A percentile compares a stretch with the other conserved stretches of the same genome.
Conservation (phyloP, 1,139 yeast species). For the Candida freyschussii region DNA sequence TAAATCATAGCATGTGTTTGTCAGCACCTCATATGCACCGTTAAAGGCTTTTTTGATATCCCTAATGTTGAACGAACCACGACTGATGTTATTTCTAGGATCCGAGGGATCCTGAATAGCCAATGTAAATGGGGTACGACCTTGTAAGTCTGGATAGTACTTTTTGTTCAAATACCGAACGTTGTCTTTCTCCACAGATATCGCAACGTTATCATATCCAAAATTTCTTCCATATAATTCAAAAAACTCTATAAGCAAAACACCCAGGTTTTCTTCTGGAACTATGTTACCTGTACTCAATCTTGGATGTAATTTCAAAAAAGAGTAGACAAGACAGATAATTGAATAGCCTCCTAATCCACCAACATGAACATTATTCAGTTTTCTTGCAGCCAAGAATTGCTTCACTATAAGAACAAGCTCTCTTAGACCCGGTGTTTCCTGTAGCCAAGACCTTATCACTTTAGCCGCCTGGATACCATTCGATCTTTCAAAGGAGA, state of each 20-base stretch:
- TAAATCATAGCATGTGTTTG: constrained; percentile 62
- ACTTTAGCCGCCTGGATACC: constrained; percentile 83
- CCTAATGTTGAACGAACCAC: constrained; percentile 79
- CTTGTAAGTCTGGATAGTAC: constrained; percentile 48
- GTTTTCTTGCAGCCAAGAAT: constrained; percentile 69
- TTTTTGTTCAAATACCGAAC: constrained; percentile 57
- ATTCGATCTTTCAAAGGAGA: constrained; percentile 84
- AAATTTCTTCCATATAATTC: constrained; percentile 93
- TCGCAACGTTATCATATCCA: constrained; percentile 75
- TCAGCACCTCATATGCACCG: constrained; percentile 82
- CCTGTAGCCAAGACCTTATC: constrained; percentile 68
- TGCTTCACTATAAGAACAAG: constrained; percentile 83
- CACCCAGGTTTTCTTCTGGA: constrained; percentile 77
- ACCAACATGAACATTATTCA: constrained; percentile 93
- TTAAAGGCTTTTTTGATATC: constrained; percentile 84
- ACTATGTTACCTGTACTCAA: constrained; percentile 61
- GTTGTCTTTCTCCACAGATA: constrained; percentile 50
- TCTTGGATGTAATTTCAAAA: constrained; percentile 76
- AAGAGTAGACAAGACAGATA: constrained; percentile 81
- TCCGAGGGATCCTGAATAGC: constrained; percentile 93
- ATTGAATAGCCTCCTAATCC: constrained; percentile 96
- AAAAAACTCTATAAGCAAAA: constrained; percentile 84
- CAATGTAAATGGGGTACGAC: constrained; percentile 58
- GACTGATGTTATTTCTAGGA: constrained; percentile 70
- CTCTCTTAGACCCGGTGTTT: constrained; percentile 80